These are phyloP conservation scores for Arthrobotrys sphaeroides DNA, from an alignment of 2,329 filamentous ascomycete species.

Conservation along the genomic window DNA sequence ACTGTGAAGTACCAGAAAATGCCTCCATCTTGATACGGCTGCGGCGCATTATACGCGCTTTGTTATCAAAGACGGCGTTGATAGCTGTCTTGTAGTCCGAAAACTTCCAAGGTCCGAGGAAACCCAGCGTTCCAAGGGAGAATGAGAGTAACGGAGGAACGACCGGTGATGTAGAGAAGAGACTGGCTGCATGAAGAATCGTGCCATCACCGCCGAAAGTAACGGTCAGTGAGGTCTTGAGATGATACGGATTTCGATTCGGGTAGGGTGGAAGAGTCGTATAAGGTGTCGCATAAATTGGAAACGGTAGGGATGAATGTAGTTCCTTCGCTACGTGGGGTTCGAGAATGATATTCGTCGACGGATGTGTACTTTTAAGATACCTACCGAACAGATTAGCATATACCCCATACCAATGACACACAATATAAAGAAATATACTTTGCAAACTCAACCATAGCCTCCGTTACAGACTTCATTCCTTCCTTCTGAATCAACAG, in stretches of 20 bases:
- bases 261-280: conserved; percentile 59
- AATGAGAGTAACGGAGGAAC: conserved; percentile 94
- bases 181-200: conserved; percentile 82
- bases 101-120: conserved; percentile 97
- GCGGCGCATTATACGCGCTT: conserved; percentile 83
- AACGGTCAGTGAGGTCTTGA: conserved; percentile 86
- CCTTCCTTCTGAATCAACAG: conserved; percentile 74
- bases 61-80: conserved; percentile 58
- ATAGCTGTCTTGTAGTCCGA: conserved; percentile 90
- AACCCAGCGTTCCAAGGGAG: conserved; percentile 95
- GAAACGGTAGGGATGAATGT: conserved; percentile 75
- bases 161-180: conserved; percentile 81
- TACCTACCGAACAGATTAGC: neutral
- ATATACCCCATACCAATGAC: neutral
- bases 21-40: conserved; percentile 85
- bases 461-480: conserved; percentile 59
- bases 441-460: conserved; percentile 68
- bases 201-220: conserved; percentile 95
- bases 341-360: conserved; percentile 85
- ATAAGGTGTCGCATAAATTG: conserved; percentile 69
- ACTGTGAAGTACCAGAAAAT: conserved; percentile 66
- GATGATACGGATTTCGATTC: conserved; percentile 67
- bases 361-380: conserved; percentile 63
- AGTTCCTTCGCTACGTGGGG: conserved; percentile 76
- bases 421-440: conserved; percentile 57